Conservation (phyloP, 2,329 filamentous ascomycete species). For the Balansia obtecta region DNA sequence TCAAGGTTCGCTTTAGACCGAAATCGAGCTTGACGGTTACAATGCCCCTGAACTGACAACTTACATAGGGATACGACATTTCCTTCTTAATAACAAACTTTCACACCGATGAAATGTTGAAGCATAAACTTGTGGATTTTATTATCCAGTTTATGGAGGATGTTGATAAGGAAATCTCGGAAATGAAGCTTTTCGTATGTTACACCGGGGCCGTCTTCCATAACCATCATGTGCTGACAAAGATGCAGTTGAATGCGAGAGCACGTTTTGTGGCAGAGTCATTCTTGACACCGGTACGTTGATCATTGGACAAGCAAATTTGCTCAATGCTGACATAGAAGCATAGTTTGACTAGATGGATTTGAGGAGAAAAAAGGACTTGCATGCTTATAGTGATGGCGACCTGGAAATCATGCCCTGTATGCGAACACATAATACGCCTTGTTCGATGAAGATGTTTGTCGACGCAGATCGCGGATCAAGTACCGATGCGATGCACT, state of each 20-base stretch:
- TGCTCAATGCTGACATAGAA: slow-evolving; percentile 4
- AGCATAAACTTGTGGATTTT: slow-evolving; percentile 98
- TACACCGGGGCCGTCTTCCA: neutral
- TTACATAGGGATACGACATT: slow-evolving; percentile 79
- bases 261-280: slow-evolving; percentile 97
- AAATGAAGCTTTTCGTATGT: slow-evolving; percentile 99
- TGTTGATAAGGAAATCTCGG: slow-evolving; percentile 98
- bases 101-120: slow-evolving; percentile 96
- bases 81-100: slow-evolving; percentile 98
- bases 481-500: neutral
- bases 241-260: slow-evolving; percentile 72
- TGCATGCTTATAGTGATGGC: neutral
- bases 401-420: neutral
- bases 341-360: slow-evolving; percentile 20
- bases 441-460: neutral
- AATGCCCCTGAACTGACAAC: neutral
- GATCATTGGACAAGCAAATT: neutral
- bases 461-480: neutral
- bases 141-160: slow-evolving; percentile 99
- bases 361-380: neutral
- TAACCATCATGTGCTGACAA: slow-evolving; percentile 8
- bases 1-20: slow-evolving; percentile 54
- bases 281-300: slow-evolving; percentile 76
- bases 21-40: neutral
- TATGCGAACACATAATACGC: neutral